phyloP scores from a whole-genome alignment of 306 rosid species.

The barrel medic (Medicago truncatula) region DNA sequence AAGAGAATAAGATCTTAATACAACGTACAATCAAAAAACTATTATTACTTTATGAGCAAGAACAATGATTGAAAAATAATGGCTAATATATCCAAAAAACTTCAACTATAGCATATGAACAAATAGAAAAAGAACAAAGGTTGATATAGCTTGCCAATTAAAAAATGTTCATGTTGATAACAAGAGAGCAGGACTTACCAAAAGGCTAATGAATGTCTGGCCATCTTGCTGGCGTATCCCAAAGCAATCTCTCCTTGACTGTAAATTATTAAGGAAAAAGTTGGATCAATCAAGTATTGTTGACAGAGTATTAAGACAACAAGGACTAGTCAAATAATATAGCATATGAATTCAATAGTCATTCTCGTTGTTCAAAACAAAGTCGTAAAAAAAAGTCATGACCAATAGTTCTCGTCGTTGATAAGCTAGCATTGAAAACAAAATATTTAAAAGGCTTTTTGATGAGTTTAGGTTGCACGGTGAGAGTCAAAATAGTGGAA shows the following conservation, averaged over 20 bases:
- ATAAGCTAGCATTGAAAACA: not conserved
- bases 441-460: no score
- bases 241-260: constrained; percentile 97
- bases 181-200: constrained; percentile 58
- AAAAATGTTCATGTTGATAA: not conserved
- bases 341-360: constrained; percentile 2
- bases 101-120: not conserved
- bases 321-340: constrained; percentile 13
- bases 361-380: not conserved
- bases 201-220: constrained; percentile 69
- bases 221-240: constrained; percentile 62
- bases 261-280: constrained; percentile 30
- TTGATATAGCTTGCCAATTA: not conserved
- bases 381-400: not conserved
- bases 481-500: not conserved
- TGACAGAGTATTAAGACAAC: not conserved
- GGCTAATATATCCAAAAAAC: not conserved
- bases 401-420: not conserved
- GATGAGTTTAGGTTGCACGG: not conserved
- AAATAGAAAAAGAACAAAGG: not conserved
- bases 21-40: not conserved
- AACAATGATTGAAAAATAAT: not conserved
- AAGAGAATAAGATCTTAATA: constrained; percentile 1
- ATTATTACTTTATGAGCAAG: not conserved
- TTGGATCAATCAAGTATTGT: not conserved